Base-by-base conservation (phyloP, 2,329 filamentous ascomycete genomes). In the Aspergillus terreus region DNA sequence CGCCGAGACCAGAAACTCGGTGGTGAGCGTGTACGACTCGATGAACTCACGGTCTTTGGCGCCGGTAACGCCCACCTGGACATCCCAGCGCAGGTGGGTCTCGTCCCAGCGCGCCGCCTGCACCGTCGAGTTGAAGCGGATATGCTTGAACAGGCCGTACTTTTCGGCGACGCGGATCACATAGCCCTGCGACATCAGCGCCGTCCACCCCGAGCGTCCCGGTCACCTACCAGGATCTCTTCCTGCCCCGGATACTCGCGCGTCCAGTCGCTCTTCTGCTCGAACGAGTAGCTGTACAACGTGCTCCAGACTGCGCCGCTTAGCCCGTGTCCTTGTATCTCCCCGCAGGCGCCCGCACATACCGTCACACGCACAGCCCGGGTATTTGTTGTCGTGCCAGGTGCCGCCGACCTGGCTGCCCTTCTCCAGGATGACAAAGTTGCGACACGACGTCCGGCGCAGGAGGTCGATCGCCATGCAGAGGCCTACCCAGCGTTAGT, bases 281-380 rank as follows among this genome's bases (percentile, higher is more conserved):
- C 81, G 58, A 85, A 85, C 5, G 79, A 83, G 64, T 78, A 84
- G 41, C 76, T 80, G 67, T 85, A 85, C 3, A 85, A 68, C 44
- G 76, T 69, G 32, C 74, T 78, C 73, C 74, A 78, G 9, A 82
- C 78, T 71, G 48, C n/a, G 23, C 23, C 23, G 23, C 23, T 23
- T 23, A 23, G 23, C 23, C 6, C 4, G 23, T 23, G 23, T 23
- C 4, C 23, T 23, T 23, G 23, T 23, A 23, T 5, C 4, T 6
- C 23, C 23, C 4, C 23, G 23, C 23, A 23, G 23, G 23, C 23
- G 23, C 23, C 23, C 23, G 23, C 23, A 23, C 21, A 35, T 61
- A 76, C 74, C 68, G 60, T 81, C 79, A 54, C 78, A 82, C 56
- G 77, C 80, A 58, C 77, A 80, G 6, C 76, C 81, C 2, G 79